Percentiles rank a stretch among this genome's conserved stretches.
phyloP scores from a whole-genome alignment of 805 yeast species.

The Gaillardinia entomophila region DNA sequence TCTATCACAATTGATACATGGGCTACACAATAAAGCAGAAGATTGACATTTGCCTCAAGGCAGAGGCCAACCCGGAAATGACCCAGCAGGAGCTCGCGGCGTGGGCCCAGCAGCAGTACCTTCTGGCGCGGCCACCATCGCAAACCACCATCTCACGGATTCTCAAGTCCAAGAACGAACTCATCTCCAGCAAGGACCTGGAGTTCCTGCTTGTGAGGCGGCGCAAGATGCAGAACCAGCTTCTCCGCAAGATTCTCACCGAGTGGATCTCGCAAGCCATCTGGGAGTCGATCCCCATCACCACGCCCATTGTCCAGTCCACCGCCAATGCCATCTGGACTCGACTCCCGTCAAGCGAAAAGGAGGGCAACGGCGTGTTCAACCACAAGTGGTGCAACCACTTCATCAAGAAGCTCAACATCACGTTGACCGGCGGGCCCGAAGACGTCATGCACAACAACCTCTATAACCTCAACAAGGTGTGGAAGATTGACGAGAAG shows the following conservation, averaged over 20 bases:
- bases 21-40: constrained; percentile 58
- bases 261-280: constrained; percentile 66
- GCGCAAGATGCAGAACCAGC: constrained; percentile 48
- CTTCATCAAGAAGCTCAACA: constrained; percentile 43
- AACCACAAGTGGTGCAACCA: constrained; percentile 57
- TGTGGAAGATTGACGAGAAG: constrained; percentile 60
- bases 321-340: constrained; percentile 64
- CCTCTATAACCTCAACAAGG: constrained; percentile 35
- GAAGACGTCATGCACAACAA: constrained; percentile 14
- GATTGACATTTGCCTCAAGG: constrained; percentile 61
- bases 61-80: constrained; percentile 64
- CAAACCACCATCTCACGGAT: constrained; percentile 65
- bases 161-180: constrained; percentile 49
- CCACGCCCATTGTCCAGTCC: constrained; percentile 57
- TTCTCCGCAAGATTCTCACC: constrained; percentile 53
- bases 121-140: constrained; percentile 49
- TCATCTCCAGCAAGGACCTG: constrained; percentile 44
- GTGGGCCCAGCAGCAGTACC: constrained; percentile 57
- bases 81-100: constrained; percentile 59
- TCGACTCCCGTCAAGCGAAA: constrained; percentile 44
- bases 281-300: constrained; percentile 62
- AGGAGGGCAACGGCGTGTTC: constrained; percentile 63
- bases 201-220: constrained; percentile 48
- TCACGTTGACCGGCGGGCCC: constrained; percentile 45
- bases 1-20: no score